phyloP scores from a whole-genome alignment of 2,329 filamentous ascomycete species.

The Talaromyces marneffei region DNA sequence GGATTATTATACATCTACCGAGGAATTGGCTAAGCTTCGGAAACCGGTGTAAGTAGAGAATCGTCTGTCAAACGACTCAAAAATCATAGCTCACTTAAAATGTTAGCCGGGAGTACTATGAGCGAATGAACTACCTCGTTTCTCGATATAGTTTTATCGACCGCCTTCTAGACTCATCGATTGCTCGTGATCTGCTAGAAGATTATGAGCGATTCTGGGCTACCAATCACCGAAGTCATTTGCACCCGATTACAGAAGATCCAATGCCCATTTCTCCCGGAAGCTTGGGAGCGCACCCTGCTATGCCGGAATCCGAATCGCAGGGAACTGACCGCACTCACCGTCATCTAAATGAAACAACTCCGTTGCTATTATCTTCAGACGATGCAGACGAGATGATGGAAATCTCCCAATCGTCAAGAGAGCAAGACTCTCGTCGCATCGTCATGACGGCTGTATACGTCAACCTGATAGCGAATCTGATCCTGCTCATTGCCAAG shows the following conservation, averaged over 20 bases:
- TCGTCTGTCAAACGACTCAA: neutral
- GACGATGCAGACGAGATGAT: conserved; percentile 53
- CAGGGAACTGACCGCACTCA: neutral
- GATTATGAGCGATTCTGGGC: conserved; percentile 67
- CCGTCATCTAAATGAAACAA: conserved; percentile 11
- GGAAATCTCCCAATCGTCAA: conserved; percentile 31
- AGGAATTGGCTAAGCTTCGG: conserved; percentile 64
- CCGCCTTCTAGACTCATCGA: conserved; percentile 77
- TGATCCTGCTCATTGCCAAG: conserved; percentile 68
- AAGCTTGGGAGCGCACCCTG: neutral
- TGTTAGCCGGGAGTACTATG: conserved; percentile 72
- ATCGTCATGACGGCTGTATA: conserved; percentile 86
- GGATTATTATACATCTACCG: conserved; percentile 75
- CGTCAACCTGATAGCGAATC: conserved; percentile 74
- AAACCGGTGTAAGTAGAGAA: conserved; percentile 54
- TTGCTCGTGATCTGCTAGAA: conserved; percentile 86
- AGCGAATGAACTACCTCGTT: conserved; percentile 80
- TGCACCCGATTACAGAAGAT: conserved; percentile 72
- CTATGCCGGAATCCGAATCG: neutral
- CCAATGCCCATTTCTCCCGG: conserved; percentile 29
- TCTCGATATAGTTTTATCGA: conserved; percentile 94
- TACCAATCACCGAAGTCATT: conserved; percentile 51
- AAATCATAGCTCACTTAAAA: neutral
- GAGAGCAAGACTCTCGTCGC: conserved; percentile 49
- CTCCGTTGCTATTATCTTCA: conserved; percentile 21